A percentile compares a stretch with the other conserved stretches of the same genome.
These are phyloP conservation scores for Pholiota adiposa DNA, from an alignment of 1,284 basidiomycete genomes.

Conservation along the genomic window DNA sequence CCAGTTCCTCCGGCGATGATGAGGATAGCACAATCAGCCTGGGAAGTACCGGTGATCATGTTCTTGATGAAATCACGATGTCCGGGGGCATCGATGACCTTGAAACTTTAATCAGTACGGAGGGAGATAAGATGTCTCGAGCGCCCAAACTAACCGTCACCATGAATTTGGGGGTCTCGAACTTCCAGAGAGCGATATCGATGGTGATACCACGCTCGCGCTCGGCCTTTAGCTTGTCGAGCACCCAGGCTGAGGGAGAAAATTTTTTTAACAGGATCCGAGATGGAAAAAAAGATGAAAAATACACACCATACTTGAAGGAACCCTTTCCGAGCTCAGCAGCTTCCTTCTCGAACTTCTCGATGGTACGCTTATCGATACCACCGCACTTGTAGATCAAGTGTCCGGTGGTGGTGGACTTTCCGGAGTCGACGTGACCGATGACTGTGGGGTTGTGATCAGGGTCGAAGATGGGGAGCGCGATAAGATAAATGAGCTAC, in stretches of 20 bases:
- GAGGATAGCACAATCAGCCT: constrained; percentile 99
- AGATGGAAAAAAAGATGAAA: constrained; percentile 23
- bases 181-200: constrained; percentile 99
- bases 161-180: constrained; percentile 94
- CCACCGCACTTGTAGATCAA: constrained; percentile 99
- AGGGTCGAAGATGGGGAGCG: constrained; percentile 29
- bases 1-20: constrained; percentile 99
- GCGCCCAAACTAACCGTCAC: constrained; percentile 70
- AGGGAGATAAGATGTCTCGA: constrained; percentile 12
- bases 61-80: constrained; percentile 99
- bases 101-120: constrained; percentile 23
- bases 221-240: constrained; percentile 99
- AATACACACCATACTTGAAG: constrained; percentile 90
- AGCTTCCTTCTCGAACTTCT: constrained; percentile 99
- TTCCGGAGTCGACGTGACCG: constrained; percentile 97
- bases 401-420: constrained; percentile 99
- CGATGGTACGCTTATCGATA: constrained; percentile 99
- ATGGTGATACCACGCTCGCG: constrained; percentile 99
- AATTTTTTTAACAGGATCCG: constrained; percentile 4
- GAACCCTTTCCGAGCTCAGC: constrained; percentile 99
- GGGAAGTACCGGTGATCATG: constrained; percentile 99
- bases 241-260: constrained; percentile 85
- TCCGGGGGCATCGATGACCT: constrained; percentile 98
- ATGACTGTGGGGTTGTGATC: constrained; percentile 69
- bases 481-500: constrained; percentile 41